Evolutionary conservation across 2,329 filamentous ascomycete species (phyloP).

Genomic region (Trichoderma breve): DNA sequence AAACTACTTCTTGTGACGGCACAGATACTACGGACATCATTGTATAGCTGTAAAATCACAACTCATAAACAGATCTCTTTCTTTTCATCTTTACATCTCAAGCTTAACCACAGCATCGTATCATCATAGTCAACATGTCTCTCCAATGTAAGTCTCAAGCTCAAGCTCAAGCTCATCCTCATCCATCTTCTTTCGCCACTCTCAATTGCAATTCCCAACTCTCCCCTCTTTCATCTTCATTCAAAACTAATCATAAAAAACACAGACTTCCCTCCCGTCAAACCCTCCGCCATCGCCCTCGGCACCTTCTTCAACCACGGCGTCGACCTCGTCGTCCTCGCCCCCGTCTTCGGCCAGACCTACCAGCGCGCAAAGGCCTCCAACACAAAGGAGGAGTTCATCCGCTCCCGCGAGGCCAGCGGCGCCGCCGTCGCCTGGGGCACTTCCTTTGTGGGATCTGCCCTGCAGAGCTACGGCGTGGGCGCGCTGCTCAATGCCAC

Average conservation of each 20-base stretch:
- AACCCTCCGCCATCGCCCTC: constrained; percentile 95
- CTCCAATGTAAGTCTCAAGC: constrained; percentile 52
- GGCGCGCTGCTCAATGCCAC: constrained; percentile 92
- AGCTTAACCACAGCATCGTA: background rate
- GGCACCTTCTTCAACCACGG: constrained; percentile 95
- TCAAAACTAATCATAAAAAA: background rate
- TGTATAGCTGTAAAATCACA: background rate
- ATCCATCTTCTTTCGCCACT: constrained; percentile 13
- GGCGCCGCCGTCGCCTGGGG: constrained; percentile 87
- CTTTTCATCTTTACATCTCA: background rate
- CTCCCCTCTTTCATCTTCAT: background rate
- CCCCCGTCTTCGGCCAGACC: constrained; percentile 88
- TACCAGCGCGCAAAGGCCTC: constrained; percentile 89
- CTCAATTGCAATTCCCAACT: background rate
- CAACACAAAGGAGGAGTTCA: constrained; percentile 95
- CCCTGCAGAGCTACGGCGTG: constrained; percentile 84
- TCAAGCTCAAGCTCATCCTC: constrained; percentile 6
- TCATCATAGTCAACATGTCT: constrained; percentile 48
- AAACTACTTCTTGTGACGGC: background rate
- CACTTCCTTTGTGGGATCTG: constrained; percentile 84
- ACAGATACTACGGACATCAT: background rate
- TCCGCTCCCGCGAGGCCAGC: constrained; percentile 87
- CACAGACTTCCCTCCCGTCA: constrained; percentile 69
- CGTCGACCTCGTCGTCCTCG: constrained; percentile 81
- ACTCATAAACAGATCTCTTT: background rate